Conservation (phyloP, 129 eudicot genomes). For the Flaveria linearis region DNA sequence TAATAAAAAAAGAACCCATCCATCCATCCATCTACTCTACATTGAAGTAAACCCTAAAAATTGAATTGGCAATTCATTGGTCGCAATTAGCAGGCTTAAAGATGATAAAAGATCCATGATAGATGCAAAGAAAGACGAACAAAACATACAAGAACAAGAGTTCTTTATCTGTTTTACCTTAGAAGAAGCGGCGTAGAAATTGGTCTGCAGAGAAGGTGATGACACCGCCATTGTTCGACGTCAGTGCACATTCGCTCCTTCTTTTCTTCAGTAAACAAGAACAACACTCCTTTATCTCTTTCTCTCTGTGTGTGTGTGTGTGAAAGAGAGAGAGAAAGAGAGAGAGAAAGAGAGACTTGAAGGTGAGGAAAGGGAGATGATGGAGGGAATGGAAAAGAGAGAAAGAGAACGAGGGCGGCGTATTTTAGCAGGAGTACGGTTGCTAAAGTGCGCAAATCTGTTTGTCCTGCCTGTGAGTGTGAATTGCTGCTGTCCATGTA, state of each 20-base stretch:
- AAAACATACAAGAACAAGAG: not conserved
- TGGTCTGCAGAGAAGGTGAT: slow-evolving; percentile 37
- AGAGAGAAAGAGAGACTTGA: slow-evolving; percentile 29
- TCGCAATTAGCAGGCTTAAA: not conserved
- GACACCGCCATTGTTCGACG: slow-evolving; percentile 47
- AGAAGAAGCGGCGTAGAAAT: slow-evolving; percentile 36
- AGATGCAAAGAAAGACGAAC: not conserved
- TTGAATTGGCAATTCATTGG: no score
- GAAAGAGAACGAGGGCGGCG: slow-evolving; percentile 2
- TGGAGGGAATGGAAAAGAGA: slow-evolving; percentile 25
- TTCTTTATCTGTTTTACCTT: slow-evolving; percentile 30
- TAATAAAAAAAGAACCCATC: no score
- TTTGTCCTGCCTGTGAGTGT: not conserved
- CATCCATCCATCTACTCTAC: no score
- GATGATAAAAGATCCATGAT: not conserved
- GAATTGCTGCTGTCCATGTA: not conserved
- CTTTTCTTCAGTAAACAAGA: not conserved
- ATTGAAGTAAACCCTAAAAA: not conserved
- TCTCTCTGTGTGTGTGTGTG: not conserved
- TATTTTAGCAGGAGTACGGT: slow-evolving; percentile 11
- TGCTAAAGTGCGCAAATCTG: slow-evolving; percentile 26
- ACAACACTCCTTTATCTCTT: not conserved
- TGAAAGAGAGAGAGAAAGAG: slow-evolving; percentile 19
- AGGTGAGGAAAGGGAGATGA: slow-evolving; percentile 36
- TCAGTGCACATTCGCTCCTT: slow-evolving; percentile 39